Evolutionary conservation across 2,329 filamentous ascomycete genomes (phyloP).

Genomic region (Ascochyta clinopodiicola): DNA sequence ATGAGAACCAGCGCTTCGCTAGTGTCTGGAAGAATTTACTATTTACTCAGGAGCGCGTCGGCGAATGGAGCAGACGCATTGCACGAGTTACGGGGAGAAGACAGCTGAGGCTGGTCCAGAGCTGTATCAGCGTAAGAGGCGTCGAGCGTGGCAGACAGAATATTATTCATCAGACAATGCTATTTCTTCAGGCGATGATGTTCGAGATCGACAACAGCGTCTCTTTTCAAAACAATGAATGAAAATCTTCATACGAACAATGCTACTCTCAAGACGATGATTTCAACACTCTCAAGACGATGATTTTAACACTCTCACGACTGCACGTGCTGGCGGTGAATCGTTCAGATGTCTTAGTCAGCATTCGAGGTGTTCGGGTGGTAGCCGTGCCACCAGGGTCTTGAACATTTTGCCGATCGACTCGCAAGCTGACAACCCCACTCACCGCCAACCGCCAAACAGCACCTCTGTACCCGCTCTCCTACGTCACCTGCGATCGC

Average conservation of each 20-base stretch:
- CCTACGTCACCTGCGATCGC: slow-evolving; percentile 17
- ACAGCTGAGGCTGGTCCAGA: slow-evolving; percentile 15
- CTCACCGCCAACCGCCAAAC: slow-evolving; percentile 14
- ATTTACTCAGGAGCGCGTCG: slow-evolving; percentile 4
- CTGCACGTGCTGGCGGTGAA: too few relatives aligned
- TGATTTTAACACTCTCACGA: too few relatives aligned
- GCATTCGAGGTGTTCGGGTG: background rate
- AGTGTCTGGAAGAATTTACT: background rate
- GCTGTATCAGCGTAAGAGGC: background rate
- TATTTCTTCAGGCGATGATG: background rate
- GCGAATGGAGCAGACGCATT: slow-evolving; percentile 4
- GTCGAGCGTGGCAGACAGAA: background rate
- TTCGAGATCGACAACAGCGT: too few relatives aligned
- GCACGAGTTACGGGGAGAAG: background rate
- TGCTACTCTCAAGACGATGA: too few relatives aligned
- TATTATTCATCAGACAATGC: too few relatives aligned
- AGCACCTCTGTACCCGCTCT: slow-evolving; percentile 8
- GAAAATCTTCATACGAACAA: too few relatives aligned
- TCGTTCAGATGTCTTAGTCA: background rate
- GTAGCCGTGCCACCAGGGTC: slow-evolving; percentile 6
- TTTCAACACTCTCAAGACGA: too few relatives aligned
- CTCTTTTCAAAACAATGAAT: too few relatives aligned
- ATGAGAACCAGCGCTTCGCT: slow-evolving; percentile 9
- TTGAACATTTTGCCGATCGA: slow-evolving; percentile 16
- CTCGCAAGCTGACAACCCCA: slow-evolving; percentile 17